Evolutionary conservation across 2,329 filamentous ascomycete genomes (phyloP).

Genomic region (Apiospora phragmitis): DNA sequence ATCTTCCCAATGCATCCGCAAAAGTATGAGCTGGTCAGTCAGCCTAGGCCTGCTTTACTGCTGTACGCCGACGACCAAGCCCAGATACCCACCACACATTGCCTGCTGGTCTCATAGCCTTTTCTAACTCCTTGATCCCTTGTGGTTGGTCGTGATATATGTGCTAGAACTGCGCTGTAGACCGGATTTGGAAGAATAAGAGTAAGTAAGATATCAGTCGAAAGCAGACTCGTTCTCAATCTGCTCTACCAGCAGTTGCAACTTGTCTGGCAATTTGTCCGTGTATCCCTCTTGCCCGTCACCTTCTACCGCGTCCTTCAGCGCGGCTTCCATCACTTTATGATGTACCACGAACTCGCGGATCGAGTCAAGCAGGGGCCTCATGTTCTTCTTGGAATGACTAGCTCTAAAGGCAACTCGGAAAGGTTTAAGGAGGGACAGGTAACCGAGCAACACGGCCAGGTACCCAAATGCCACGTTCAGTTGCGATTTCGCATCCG

Average conservation of each 20-base stretch:
- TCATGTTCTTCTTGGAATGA: constrained; percentile 44
- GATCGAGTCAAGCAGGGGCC: constrained; percentile 51
- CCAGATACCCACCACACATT: not conserved
- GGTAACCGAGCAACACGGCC: constrained; percentile 78
- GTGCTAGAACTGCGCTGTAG: not conserved
- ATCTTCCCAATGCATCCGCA: not conserved
- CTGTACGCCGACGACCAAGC: not conserved
- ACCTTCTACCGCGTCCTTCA: constrained; percentile 33
- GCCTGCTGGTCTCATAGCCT: not conserved
- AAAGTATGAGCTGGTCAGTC: not conserved
- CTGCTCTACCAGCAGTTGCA: constrained; percentile 41
- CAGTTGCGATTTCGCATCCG: constrained; percentile 71
- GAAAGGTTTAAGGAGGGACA: constrained; percentile 60
- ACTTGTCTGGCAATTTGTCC: constrained; percentile 38
- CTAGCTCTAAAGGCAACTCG: constrained; percentile 43
- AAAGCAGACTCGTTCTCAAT: constrained; percentile 32
- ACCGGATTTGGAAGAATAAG: not conserved
- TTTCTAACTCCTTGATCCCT: not conserved
- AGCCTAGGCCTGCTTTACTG: not conserved
- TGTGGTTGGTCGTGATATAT: not conserved
- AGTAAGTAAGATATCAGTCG: constrained; percentile 18
- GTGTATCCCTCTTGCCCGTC: constrained; percentile 34
- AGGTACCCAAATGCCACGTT: constrained; percentile 88
- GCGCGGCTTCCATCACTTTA: constrained; percentile 46
- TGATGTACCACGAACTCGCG: constrained; percentile 56